Conservation (phyloP, 129 eudicot species). For the Flaveria ramosissima region DNA sequence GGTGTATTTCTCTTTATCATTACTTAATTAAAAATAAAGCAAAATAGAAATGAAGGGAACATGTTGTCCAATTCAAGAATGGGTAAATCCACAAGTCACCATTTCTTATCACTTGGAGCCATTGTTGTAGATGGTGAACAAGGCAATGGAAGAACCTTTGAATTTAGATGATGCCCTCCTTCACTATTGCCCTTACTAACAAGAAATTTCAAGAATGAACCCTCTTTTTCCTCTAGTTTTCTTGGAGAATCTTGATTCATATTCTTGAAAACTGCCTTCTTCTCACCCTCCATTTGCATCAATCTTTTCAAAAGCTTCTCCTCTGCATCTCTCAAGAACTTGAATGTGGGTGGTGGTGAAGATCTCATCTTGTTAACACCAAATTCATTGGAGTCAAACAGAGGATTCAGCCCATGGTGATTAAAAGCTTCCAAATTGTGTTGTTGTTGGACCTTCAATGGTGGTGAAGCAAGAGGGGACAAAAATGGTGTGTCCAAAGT, state of each 20-base stretch:
- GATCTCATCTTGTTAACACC: conserved; percentile 53
- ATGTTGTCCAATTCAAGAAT: neutral
- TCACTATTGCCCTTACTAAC: conserved; percentile 43
- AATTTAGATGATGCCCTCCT: conserved; percentile 40
- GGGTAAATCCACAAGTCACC: conserved; percentile 13
- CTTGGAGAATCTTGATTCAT: conserved; percentile 42
- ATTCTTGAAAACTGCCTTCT: conserved; percentile 31
- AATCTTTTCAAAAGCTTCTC: conserved; percentile 66
- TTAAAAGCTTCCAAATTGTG: conserved; percentile 39
- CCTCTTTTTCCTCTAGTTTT: conserved; percentile 41
- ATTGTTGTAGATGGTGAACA: conserved; percentile 53
- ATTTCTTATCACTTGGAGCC: conserved; percentile 26
- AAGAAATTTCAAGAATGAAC: conserved; percentile 40
- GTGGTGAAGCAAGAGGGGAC: conserved; percentile 69
- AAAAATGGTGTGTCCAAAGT: conserved; percentile 55
- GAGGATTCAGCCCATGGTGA: conserved; percentile 54
- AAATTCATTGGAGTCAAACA: conserved; percentile 60
- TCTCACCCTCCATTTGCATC: conserved; percentile 63
- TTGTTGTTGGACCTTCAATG: conserved; percentile 38
- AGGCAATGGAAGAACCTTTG: conserved; percentile 78
- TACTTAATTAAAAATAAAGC: neutral
- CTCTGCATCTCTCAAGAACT: conserved; percentile 95
- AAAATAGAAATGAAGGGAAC: neutral
- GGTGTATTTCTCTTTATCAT: too few relatives aligned
- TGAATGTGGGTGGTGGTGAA: conserved; percentile 92